These are phyloP conservation scores for Thielaviopsis ethacetica DNA, from an alignment of 2,329 filamentous ascomycete genomes.

Conservation along the genomic window DNA sequence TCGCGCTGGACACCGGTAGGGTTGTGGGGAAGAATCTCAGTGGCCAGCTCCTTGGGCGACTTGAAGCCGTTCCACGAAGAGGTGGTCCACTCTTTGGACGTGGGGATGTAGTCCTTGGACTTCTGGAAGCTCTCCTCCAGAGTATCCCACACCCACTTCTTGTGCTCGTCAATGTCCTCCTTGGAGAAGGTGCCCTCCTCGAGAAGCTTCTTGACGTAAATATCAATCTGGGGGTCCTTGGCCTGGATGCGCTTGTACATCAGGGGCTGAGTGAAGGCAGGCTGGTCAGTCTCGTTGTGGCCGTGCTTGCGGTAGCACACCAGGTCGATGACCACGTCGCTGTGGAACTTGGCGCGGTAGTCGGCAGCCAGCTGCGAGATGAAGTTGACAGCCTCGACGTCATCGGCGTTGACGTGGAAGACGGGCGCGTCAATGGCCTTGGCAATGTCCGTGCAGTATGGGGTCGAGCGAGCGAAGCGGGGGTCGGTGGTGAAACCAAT, in stretches of 20 bases:
- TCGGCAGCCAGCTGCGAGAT: conserved; percentile 94
- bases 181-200: conserved; percentile 91
- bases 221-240: conserved; percentile 72
- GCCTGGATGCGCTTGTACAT: conserved; percentile 97
- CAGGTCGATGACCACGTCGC: conserved; percentile 93
- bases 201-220: conserved; percentile 81
- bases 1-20: conserved; percentile 64
- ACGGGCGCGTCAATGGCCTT: conserved; percentile 97
- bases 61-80: conserved; percentile 99
- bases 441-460: conserved; percentile 98
- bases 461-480: conserved; percentile 88
- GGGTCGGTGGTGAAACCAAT: conserved; percentile 99
- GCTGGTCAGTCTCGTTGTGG: conserved; percentile 99
- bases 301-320: conserved; percentile 98
- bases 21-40: conserved; percentile 81
- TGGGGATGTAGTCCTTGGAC: conserved; percentile 94
- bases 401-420: conserved; percentile 98
- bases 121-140: conserved; percentile 93
- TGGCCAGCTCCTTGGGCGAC: conserved; percentile 91
- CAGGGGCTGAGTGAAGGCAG: conserved; percentile 95
- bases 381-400: conserved; percentile 96
- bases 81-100: conserved; percentile 94
- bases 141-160: conserved; percentile 99
- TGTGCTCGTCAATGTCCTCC: conserved; percentile 96
- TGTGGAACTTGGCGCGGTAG: conserved; percentile 97